Evolutionary conservation across 108 stramenopile species (phyloP).

Genomic region (Cyclotella baltica): DNA sequence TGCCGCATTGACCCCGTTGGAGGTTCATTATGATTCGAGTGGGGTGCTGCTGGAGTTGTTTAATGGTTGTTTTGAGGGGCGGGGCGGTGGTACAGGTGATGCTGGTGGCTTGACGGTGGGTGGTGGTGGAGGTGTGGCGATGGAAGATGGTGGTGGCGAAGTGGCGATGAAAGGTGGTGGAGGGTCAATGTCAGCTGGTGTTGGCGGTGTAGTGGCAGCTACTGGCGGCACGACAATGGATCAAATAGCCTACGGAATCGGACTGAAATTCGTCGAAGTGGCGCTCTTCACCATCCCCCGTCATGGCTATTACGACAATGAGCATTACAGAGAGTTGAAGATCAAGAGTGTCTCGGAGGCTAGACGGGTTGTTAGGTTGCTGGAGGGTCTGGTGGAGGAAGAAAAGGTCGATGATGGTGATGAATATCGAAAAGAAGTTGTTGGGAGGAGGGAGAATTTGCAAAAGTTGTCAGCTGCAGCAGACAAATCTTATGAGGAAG

Average conservation of each 20-base stretch:
- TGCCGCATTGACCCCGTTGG: background rate
- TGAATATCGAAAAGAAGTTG: background rate
- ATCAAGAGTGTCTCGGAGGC: constrained; percentile 51
- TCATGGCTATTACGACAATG: constrained; percentile 63
- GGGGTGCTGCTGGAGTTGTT: background rate
- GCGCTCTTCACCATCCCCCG: constrained; percentile 69
- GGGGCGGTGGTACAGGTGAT: background rate
- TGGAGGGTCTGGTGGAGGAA: constrained; percentile 55
- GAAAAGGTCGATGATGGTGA: constrained; percentile 4
- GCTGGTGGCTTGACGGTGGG: too few species aligned
- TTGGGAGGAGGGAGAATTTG: background rate
- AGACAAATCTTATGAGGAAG: constrained; percentile 8
- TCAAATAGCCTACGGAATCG: constrained; percentile 59
- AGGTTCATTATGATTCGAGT: background rate
- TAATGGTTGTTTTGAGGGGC: background rate
- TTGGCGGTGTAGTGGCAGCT: too few species aligned
- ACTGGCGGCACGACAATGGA: too few species aligned
- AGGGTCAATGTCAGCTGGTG: too few species aligned
- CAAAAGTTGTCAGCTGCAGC: constrained; percentile 20
- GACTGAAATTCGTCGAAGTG: constrained; percentile 69
- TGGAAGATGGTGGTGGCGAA: background rate
- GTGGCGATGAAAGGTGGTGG: background rate
- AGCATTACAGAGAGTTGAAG: constrained; percentile 33
- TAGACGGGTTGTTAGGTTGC: constrained; percentile 48
- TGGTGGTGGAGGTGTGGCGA: background rate